Conservation (phyloP, 345 rosid species). For the Capsella bursapastoris region DNA sequence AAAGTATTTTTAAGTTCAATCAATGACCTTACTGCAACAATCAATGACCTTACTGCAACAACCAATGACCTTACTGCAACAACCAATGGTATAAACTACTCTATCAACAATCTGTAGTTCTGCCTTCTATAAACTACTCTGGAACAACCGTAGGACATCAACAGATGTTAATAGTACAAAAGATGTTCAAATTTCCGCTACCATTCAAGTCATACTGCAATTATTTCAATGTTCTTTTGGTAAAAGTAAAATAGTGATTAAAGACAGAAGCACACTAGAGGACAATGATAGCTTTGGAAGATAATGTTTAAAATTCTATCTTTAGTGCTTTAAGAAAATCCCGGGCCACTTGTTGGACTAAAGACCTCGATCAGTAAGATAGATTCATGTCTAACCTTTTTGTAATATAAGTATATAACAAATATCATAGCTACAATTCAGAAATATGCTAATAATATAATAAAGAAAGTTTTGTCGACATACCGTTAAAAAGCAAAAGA, state of each 20-base stretch:
- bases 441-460: constrained; percentile 9
- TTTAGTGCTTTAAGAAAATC: constrained; percentile 37
- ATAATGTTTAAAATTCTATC: constrained; percentile 30
- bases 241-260: constrained; percentile 17
- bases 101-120: constrained; percentile 1
- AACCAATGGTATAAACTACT: constrained; percentile 18
- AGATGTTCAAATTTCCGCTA: constrained; percentile 8
- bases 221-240: constrained; percentile 25
- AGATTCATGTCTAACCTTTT: constrained; percentile 28
- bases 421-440: constrained; percentile 13
- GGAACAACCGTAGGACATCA: constrained; percentile 7
- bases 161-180: constrained; percentile 1
- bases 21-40: too few relatives aligned
- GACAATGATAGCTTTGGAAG: constrained; percentile 31
- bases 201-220: background rate
- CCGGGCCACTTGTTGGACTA: constrained; percentile 28
- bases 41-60: too few relatives aligned
- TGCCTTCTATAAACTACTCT: background rate
- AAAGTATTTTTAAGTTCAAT: too few relatives aligned
- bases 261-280: constrained; percentile 27
- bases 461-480: constrained; percentile 24
- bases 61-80: background rate
- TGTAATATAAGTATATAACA: constrained; percentile 7
- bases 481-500: constrained; percentile 37
- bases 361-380: constrained; percentile 31